Evolutionary conservation across 2,329 filamentous ascomycete species (phyloP).

Genomic region (Fusarium lateritium): DNA sequence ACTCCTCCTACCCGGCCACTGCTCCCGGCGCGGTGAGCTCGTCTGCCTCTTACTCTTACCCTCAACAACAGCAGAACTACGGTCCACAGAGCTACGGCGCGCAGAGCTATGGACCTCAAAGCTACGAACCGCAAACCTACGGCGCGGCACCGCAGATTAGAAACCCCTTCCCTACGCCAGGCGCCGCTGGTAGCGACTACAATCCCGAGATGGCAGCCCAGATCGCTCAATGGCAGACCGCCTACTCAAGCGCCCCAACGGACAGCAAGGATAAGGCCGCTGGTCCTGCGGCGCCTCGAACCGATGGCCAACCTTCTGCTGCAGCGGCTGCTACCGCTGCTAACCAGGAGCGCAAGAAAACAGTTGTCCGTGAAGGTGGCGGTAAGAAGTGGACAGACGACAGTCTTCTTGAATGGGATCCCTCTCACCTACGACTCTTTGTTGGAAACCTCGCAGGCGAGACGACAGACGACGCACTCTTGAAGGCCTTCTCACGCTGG

Average conservation of each 20-base stretch:
- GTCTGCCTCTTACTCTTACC: slow-evolving; percentile 47
- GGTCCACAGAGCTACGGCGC: slow-evolving; percentile 56
- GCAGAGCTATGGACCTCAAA: slow-evolving; percentile 45
- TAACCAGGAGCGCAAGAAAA: slow-evolving; percentile 78
- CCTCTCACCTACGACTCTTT: slow-evolving; percentile 92
- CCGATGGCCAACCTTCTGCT: slow-evolving; percentile 58
- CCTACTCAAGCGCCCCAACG: slow-evolving; percentile 77
- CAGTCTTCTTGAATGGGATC: slow-evolving; percentile 94
- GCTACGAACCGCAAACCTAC: slow-evolving; percentile 54
- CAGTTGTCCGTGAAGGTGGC: slow-evolving; percentile 88
- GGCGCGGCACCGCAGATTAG: slow-evolving; percentile 76
- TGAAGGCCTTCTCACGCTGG: slow-evolving; percentile 94
- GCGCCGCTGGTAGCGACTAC: slow-evolving; percentile 59
- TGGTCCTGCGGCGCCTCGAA: slow-evolving; percentile 50
- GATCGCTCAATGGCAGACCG: slow-evolving; percentile 95
- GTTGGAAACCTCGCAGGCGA: slow-evolving; percentile 97
- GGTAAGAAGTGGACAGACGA: slow-evolving; percentile 94
- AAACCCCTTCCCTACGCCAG: slow-evolving; percentile 84
- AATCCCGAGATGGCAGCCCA: slow-evolving; percentile 90
- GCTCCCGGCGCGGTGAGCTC: slow-evolving; percentile 48
- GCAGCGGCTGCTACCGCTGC: slow-evolving; percentile 19
- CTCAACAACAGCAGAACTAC: slow-evolving; percentile 45
- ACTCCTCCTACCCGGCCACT: slow-evolving; percentile 56
- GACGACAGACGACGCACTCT: slow-evolving; percentile 93
- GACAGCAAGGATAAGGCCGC: slow-evolving; percentile 53